These are phyloP conservation scores for Tricholomella constricta DNA, from an alignment of 768 basidiomycete genomes.

Conservation along the genomic window DNA sequence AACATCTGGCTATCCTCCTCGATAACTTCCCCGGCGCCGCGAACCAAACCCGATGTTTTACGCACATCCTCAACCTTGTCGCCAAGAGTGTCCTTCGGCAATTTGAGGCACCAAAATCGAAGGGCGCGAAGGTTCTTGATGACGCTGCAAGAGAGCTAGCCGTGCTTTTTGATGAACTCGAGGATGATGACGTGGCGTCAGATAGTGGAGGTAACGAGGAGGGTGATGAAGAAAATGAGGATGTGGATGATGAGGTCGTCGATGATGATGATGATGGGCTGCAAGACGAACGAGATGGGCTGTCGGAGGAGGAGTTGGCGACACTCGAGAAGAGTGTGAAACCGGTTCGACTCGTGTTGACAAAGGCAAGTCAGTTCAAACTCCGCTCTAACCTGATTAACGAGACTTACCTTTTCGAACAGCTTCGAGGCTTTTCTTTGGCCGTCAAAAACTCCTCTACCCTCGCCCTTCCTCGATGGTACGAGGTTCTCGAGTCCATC, in stretches of 20 bases:
- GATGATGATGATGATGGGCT: slow-evolving; percentile 24
- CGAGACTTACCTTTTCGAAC: neutral
- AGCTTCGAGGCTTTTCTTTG: slow-evolving; percentile 24
- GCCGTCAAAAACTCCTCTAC: slow-evolving; percentile 16
- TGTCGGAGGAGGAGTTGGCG: slow-evolving; percentile 14
- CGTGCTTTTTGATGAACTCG: slow-evolving; percentile 25
- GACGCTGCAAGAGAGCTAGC: slow-evolving; percentile 28
- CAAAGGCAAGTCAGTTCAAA: slow-evolving; percentile 26
- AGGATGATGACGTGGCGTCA: neutral
- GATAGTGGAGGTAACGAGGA: slow-evolving; percentile 4
- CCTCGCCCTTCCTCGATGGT: no score
- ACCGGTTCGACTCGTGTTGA: slow-evolving; percentile 29
- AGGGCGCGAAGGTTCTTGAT: neutral
- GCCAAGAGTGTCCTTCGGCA: slow-evolving; percentile 2
- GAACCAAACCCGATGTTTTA: slow-evolving; percentile 1
- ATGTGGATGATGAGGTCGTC: slow-evolving; percentile 19
- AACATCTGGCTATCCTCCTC: slow-evolving; percentile 20
- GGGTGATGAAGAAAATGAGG: slow-evolving; percentile 2
- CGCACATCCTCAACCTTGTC: slow-evolving; percentile 8
- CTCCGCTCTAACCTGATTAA: neutral
- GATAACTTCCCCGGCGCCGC: slow-evolving; percentile 30
- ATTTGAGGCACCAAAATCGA: slow-evolving; percentile 22
- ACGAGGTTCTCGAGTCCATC: neutral
- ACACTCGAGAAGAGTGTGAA: slow-evolving; percentile 17
- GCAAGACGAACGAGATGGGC: slow-evolving; percentile 13